Conservation (phyloP, 108 stramenopile genomes). For the Licmophora abbreviata region DNA sequence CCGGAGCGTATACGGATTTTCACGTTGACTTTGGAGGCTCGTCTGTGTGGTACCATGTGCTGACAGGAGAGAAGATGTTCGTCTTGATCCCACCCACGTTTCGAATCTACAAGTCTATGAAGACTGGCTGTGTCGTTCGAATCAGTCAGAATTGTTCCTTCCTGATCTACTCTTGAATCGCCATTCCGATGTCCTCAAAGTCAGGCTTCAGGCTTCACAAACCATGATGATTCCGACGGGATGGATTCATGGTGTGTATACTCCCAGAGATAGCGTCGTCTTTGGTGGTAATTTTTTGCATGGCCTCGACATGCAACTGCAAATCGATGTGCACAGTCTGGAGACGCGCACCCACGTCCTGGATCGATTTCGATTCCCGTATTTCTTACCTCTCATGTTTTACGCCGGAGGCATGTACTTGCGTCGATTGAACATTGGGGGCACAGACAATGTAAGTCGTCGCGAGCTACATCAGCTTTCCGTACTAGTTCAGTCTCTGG, state of each 20-base stretch:
- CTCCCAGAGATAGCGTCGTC: conserved; percentile 77
- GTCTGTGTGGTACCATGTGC: conserved; percentile 90
- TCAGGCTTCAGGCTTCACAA: conserved; percentile 51
- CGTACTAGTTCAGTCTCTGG: conserved; percentile 12
- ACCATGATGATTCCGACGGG: conserved; percentile 85
- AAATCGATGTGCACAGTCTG: conserved; percentile 37
- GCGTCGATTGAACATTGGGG: conserved; percentile 10
- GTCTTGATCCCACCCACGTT: conserved; percentile 67
- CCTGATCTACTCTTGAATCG: conserved; percentile 31
- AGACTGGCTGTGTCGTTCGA: conserved; percentile 61
- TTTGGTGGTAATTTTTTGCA: conserved; percentile 89
- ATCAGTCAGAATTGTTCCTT: conserved; percentile 51
- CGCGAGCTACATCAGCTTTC: conserved; percentile 20
- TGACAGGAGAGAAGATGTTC: conserved; percentile 78
- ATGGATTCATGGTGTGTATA: conserved; percentile 94
- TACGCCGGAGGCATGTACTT: conserved; percentile 36
- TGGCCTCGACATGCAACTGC: conserved; percentile 34
- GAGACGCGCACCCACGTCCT: conserved; percentile 37
- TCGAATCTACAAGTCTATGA: conserved; percentile 65
- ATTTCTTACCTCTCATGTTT: conserved; percentile 28
- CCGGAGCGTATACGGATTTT: conserved; percentile 88
- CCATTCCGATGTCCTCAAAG: conserved; percentile 20
- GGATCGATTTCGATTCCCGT: conserved; percentile 43
- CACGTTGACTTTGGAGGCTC: conserved; percentile 95
- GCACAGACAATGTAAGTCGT: conserved; percentile 14